A percentile compares a stretch with the other conserved stretches of the same genome.
phyloP scores from a whole-genome alignment of 2,329 filamentous ascomycete species.

The Aspergillus alliaceus region DNA sequence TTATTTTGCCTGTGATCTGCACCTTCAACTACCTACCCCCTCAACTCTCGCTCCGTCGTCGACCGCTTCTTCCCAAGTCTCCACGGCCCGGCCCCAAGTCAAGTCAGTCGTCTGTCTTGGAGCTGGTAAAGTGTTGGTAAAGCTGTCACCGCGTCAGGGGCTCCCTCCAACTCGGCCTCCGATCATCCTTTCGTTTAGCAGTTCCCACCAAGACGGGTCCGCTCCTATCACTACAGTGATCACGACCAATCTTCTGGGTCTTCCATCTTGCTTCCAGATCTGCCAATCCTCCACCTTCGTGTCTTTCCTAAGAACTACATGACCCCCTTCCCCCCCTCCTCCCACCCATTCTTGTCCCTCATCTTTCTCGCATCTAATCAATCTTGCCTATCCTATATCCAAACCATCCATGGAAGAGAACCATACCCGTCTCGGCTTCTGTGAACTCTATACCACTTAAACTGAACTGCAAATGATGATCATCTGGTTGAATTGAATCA shows the following conservation, averaged over 20 bases:
- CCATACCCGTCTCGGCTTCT: slow-evolving; percentile 15
- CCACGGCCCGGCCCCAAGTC: slow-evolving; percentile 26
- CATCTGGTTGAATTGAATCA: slow-evolving; percentile 25
- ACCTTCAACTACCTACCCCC: slow-evolving; percentile 13
- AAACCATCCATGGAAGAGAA: slow-evolving; percentile 28
- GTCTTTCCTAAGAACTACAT: slow-evolving; percentile 26
- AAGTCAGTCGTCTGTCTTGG: slow-evolving; percentile 11
- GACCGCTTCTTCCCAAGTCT: slow-evolving; percentile 27
- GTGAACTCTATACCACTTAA: slow-evolving; percentile 16
- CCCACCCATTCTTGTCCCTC: slow-evolving; percentile 16
- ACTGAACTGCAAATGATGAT: slow-evolving; percentile 31
- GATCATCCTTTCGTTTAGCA: slow-evolving; percentile 26
- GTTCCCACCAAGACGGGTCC: slow-evolving; percentile 36
- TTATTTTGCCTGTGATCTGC: slow-evolving; percentile 21
- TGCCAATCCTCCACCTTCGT: slow-evolving; percentile 26
- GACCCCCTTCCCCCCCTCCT: slow-evolving; percentile 26
- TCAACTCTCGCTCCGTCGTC: slow-evolving; percentile 20
- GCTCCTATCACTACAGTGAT: slow-evolving; percentile 37
- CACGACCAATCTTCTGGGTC: slow-evolving; percentile 29
- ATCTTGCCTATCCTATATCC: slow-evolving; percentile 5
- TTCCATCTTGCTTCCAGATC: slow-evolving; percentile 30
- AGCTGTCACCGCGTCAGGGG: slow-evolving; percentile 40
- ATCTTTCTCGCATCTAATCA: slow-evolving; percentile 12
- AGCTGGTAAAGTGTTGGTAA: slow-evolving; percentile 22
- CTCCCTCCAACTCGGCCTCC: slow-evolving; percentile 25